phyloP scores from a whole-genome alignment of 2,329 filamentous ascomycete species.

The Stachybotrys echinatus region DNA sequence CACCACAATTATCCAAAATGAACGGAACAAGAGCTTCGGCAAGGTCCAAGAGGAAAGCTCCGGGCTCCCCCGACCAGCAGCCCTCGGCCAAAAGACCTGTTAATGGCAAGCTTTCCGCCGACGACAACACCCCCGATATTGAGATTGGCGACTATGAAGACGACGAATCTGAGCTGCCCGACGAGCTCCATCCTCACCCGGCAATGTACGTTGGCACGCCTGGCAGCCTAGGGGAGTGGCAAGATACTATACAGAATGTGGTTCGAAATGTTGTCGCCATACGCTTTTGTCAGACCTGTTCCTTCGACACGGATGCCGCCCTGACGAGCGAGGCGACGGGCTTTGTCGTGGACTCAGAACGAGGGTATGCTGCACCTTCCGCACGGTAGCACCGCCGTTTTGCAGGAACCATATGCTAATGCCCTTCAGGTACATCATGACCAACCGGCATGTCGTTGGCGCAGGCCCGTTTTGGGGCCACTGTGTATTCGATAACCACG shows the following conservation, averaged over 20 bases:
- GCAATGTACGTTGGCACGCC: slow-evolving; percentile 30
- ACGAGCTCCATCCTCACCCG: slow-evolving; percentile 26
- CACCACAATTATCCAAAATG: slow-evolving; percentile 24
- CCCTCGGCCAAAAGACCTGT: slow-evolving; percentile 28
- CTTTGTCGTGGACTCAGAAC: slow-evolving; percentile 93
- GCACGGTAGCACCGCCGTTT: neutral
- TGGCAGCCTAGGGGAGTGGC: slow-evolving; percentile 66
- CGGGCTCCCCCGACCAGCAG: slow-evolving; percentile 31
- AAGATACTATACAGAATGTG: slow-evolving; percentile 89
- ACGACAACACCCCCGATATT: slow-evolving; percentile 43
- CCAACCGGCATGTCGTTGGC: slow-evolving; percentile 89
- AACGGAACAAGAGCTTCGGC: slow-evolving; percentile 34
- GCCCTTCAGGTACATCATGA: slow-evolving; percentile 63
- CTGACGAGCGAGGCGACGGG: slow-evolving; percentile 94
- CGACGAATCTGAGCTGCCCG: slow-evolving; percentile 35
- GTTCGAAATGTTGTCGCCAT: slow-evolving; percentile 98
- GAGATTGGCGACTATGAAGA: slow-evolving; percentile 30
- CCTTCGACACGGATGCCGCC: slow-evolving; percentile 95
- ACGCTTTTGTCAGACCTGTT: slow-evolving; percentile 95
- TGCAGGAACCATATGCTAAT: slow-evolving; percentile 1
- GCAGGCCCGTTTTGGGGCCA: slow-evolving; percentile 97
- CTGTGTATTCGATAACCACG: slow-evolving; percentile 97
- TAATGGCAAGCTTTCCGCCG: slow-evolving; percentile 45
- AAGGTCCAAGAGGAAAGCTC: slow-evolving; percentile 49
- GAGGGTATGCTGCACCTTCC: slow-evolving; percentile 52